A percentile compares a stretch with the other conserved stretches of the same genome.
These are phyloP conservation scores for Dryas octopetala DNA, from an alignment of 306 rosid genomes.

Conservation along the genomic window DNA sequence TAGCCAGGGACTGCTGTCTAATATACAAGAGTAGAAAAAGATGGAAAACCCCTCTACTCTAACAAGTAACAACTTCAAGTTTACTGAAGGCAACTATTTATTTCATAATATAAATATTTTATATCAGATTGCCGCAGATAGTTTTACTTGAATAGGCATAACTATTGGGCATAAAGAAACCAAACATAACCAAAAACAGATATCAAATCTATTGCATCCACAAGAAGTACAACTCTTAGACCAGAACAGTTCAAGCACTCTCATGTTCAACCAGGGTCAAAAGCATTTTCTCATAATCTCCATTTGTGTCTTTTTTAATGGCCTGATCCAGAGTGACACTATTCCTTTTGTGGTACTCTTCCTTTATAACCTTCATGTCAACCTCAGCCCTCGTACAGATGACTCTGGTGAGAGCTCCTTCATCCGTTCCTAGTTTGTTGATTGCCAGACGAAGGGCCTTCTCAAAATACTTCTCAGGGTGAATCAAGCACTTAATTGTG, in stretches of 20 bases:
- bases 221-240: neutral
- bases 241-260: neutral
- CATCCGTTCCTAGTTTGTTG: slow-evolving; percentile 40
- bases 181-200: neutral
- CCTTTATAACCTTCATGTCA: slow-evolving; percentile 28
- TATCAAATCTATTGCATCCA: neutral
- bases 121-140: neutral
- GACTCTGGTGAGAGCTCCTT: slow-evolving; percentile 39
- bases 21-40: too few species aligned
- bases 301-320: slow-evolving; percentile 32
- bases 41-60: neutral
- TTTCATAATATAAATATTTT: neutral
- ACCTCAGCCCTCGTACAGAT: slow-evolving; percentile 37
- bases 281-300: slow-evolving; percentile 35
- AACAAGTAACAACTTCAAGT: neutral
- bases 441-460: slow-evolving; percentile 32
- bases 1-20: neutral
- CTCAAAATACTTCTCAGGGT: slow-evolving; percentile 39
- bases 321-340: slow-evolving; percentile 25
- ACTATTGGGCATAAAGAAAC: neutral
- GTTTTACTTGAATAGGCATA: neutral
- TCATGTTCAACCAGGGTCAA: slow-evolving; percentile 30
- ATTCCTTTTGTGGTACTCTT: slow-evolving; percentile 33
- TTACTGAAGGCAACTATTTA: neutral
- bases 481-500: slow-evolving; percentile 28